Base-by-base conservation (phyloP, 2,329 filamentous ascomycete genomes). In the Beauveria scarabaeidicola region DNA sequence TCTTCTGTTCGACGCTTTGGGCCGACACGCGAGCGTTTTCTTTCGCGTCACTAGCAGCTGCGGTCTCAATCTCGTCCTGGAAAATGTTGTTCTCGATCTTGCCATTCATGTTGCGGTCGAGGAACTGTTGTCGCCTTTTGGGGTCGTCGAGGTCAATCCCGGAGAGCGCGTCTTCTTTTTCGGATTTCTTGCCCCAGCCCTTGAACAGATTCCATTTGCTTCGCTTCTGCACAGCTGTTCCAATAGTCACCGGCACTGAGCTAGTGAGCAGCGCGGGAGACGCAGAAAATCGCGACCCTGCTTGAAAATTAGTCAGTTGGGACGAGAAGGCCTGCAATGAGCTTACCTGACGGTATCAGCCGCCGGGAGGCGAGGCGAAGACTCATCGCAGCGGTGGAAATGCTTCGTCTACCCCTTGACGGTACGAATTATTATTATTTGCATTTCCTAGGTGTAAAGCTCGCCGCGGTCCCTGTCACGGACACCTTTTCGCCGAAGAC, bases 301-400 rank as follows among this genome's bases (percentile, higher is more conserved):
- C n/a, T 55, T 13, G 19, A 19, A 19, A 47, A 36, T 59, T 44
- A 46, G 47, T 11, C 29, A 48, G 10, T 52, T 59, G 48, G 27
- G 44, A 38, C 7, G 8, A 38, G 15, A 17, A 19, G 23, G 19
- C 19, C 3, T 5, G 5, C 27, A 25, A 17, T n/a, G 15, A 32
- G 57, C 78, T 60, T 79, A 90, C 87, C 83, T 70, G 80, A 77
- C 68, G 78, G 76, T 59, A 81, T 77, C 66, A 87, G 75, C 75
- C 81, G 82, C 76, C 83, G 76, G 67, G 84, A 78, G 66, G 86
- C 84, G 69, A 85, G 75, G 72, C 81, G 81, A 67, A 87, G 73
- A 74, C 79, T 89, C 87, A 90, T 91, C 69, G 65, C 68, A 52
- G 64, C 63, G 64, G 61, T 61, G n/a, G 64, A 46, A 60, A 59